Conservation (phyloP, 352 stramenopile species). For the Aphanomyces invadans region DNA sequence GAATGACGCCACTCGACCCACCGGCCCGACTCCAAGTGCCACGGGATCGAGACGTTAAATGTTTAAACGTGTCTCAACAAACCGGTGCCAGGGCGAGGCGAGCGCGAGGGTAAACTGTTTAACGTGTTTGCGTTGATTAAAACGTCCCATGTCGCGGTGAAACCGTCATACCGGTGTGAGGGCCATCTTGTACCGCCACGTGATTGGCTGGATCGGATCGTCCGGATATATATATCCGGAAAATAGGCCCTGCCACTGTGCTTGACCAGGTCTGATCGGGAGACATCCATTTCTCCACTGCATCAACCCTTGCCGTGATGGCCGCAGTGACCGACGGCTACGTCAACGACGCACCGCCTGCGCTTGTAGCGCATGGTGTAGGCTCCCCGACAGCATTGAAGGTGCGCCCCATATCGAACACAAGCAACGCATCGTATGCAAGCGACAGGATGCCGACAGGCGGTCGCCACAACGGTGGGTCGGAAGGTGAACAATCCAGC, state of each 20-base stretch:
- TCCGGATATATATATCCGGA: conserved; percentile 11
- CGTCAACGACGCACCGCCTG: neutral
- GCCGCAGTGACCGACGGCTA: conserved; percentile 3
- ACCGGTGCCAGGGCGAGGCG: too few relatives aligned
- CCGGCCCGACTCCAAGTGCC: neutral
- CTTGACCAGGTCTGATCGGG: neutral
- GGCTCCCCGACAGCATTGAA: neutral
- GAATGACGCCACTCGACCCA: neutral
- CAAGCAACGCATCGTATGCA: neutral
- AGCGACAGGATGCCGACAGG: too few relatives aligned
- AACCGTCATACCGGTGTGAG: neutral
- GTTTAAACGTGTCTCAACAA: neutral
- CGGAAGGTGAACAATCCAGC: neutral
- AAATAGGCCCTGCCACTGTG: neutral
- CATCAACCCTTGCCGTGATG: neutral
- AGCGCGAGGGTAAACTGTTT: neutral
- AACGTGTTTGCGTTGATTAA: neutral
- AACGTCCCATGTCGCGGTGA: neutral
- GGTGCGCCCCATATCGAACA: neutral
- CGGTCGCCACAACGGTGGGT: neutral
- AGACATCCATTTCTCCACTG: conserved; percentile 7
- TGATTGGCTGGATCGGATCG: conserved; percentile 14
- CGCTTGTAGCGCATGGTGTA: neutral
- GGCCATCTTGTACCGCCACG: neutral
- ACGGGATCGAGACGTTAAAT: neutral